Base-by-base conservation (phyloP, 169 alveolate species). In the Cryptosporidium baileyi region DNA sequence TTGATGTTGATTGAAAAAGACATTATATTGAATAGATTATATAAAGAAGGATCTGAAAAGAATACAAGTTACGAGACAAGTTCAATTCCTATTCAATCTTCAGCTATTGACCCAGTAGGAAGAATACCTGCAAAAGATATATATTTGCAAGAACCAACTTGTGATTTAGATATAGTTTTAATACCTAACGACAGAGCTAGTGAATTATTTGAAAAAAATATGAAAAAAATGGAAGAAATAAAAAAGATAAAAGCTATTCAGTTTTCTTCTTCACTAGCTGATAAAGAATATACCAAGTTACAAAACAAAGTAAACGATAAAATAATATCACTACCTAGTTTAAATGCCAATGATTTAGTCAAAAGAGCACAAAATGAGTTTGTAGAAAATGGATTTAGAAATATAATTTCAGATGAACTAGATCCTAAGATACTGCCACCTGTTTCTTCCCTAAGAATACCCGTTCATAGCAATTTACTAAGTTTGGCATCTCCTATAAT, bases 101-200 rank as follows among this genome's bases (percentile, higher is more conserved):
- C 74, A 3, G 85, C 85, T 4, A 74, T 74, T 24, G 85, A 74
- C 32, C 85, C 85, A 9, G 38, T 74, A 24, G 85, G 85, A 34
- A 74, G 74, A 51, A 74, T 74, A 26, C 85, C 85, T 5, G 85
- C 85, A 19, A 74, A 74, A 11, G 85, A 74, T 19, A 74, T 74
- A n/a, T 74, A 74, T 32, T 60, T 74, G 9, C 85, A 74, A 26
- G 85, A 74, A 19, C 74, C 85, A 36, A 74, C 85, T 2, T 74
- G 85, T 47, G 85, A 74, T 36, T 9, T 74, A 9, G 85, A 74
- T n/a, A 57, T 74, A 22, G 57, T 74, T 17, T 61, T 74, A 36
- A 54, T 74, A 24, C 85, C 85, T 1, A 74, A 74, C 22, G 85
- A 74, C 11, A 74, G 30, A 51, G 65, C 85, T 22, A 52, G 59